Conservation (phyloP, 441 rosid genomes). For the Gossypium lobatum region DNA sequence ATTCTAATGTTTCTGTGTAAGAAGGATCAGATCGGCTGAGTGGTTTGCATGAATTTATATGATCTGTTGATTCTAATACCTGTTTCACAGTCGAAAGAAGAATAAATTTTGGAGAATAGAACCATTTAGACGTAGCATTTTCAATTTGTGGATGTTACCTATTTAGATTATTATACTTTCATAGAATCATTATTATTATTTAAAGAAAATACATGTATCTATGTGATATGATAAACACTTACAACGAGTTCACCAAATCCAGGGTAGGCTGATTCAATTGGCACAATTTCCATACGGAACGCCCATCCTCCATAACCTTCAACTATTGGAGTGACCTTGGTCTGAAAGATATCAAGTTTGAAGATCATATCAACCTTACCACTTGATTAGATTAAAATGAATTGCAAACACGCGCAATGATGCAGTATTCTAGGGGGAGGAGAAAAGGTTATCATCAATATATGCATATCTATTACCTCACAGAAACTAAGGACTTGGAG, state of each 20-base stretch:
- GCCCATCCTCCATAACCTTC: slow-evolving; percentile 99
- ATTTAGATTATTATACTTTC: neutral
- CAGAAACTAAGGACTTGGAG: slow-evolving; percentile 91
- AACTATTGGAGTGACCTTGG: slow-evolving; percentile 92
- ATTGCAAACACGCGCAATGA: neutral
- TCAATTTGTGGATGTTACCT: neutral
- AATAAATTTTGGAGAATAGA: neutral
- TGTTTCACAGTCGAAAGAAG: slow-evolving; percentile 27
- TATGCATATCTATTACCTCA: slow-evolving; percentile 50
- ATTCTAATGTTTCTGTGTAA: slow-evolving; percentile 59
- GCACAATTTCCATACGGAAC: slow-evolving; percentile 82
- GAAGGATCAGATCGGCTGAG: slow-evolving; percentile 76
- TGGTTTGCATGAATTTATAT: slow-evolving; percentile 96
- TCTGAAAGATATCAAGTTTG: slow-evolving; percentile 41
- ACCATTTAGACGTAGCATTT: neutral
- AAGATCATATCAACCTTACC: neutral
- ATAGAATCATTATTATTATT: neutral
- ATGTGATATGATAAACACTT: slow-evolving; percentile 26
- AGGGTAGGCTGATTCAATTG: slow-evolving; percentile 95
- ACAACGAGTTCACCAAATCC: slow-evolving; percentile 95
- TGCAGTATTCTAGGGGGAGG: neutral
- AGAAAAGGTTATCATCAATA: neutral
- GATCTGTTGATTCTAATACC: slow-evolving; percentile 92
- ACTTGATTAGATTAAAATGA: neutral
- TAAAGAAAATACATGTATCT: neutral